phyloP scores from a whole-genome alignment of 176 grass and related monocot genomes.

The Themeda triandra region DNA sequence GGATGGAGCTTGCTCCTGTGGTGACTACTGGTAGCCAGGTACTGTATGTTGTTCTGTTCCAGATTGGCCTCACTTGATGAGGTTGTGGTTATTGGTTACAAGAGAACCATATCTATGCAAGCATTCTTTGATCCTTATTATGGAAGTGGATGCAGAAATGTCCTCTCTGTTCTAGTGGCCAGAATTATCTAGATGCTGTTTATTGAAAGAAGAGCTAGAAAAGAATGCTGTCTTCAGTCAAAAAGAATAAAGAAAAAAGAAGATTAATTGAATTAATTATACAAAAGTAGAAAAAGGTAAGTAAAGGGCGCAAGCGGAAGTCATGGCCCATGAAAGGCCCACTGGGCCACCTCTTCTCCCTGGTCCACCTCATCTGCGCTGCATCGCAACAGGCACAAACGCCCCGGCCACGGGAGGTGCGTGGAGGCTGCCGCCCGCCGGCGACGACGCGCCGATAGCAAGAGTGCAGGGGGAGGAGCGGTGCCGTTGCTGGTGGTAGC shows the following conservation, averaged over 20 bases:
- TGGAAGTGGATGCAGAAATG: neutral
- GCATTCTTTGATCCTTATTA: constrained; percentile 17
- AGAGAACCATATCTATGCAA: neutral
- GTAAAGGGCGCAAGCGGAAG: neutral
- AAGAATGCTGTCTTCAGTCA: neutral
- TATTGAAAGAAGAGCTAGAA: constrained; percentile 7
- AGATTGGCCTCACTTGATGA: neutral
- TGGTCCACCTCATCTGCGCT: neutral
- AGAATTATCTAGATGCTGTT: neutral
- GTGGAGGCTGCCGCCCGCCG: constrained; percentile 1
- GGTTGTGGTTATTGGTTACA: neutral
- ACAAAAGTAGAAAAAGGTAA: neutral
- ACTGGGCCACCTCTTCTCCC: constrained; percentile 14
- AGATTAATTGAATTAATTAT: too few species aligned
- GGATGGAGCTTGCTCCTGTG: constrained; percentile 65
- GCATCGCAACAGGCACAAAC: neutral
- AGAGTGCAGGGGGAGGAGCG: neutral
- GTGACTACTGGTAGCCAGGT: constrained; percentile 60
- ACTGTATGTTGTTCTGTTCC: neutral
- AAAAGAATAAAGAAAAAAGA: constrained; percentile 2
- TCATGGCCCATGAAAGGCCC: constrained; percentile 17
- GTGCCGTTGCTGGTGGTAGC: neutral
- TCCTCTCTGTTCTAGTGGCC: neutral
- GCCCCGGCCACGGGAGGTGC: too few species aligned
- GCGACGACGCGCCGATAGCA: neutral